A percentile compares a stretch with the other conserved stretches of the same genome.
These are phyloP conservation scores for Phytopythium boreale DNA, from an alignment of 352 stramenopile genomes.

Conservation along the genomic window DNA sequence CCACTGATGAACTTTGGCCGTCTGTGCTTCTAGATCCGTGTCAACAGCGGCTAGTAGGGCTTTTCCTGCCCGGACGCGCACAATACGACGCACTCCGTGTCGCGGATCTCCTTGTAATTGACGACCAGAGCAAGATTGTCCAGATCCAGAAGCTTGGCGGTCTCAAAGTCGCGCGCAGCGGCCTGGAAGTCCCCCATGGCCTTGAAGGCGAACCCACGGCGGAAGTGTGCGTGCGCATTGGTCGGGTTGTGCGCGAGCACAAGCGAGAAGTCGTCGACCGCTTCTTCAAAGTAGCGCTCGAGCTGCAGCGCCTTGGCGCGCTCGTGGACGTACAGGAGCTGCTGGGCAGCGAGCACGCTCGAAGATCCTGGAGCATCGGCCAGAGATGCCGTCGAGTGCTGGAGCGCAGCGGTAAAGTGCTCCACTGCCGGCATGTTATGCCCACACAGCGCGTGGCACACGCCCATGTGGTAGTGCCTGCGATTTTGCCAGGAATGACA, in stretches of 20 bases:
- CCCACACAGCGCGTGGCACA: slow-evolving; percentile 48
- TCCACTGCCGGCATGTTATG: slow-evolving; percentile 65
- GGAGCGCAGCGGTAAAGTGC: slow-evolving; percentile 48
- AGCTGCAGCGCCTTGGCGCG: slow-evolving; percentile 76
- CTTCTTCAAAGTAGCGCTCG: slow-evolving; percentile 64
- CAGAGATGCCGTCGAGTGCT: slow-evolving; percentile 16
- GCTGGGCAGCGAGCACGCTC: neutral
- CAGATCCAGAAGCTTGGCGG: slow-evolving; percentile 57
- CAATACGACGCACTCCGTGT: slow-evolving; percentile 69
- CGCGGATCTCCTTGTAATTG: slow-evolving; percentile 76
- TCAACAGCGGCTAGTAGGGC: slow-evolving; percentile 15
- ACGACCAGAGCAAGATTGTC: slow-evolving; percentile 66
- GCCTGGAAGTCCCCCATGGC: slow-evolving; percentile 48
- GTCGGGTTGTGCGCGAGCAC: slow-evolving; percentile 69
- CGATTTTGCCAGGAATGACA: neutral
- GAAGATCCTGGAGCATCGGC: neutral
- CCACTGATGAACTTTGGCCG: too few relatives aligned
- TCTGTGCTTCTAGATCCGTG: neutral
- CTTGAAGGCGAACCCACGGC: slow-evolving; percentile 74
- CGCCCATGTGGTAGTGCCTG: slow-evolving; percentile 73
- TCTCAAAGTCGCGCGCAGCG: slow-evolving; percentile 70
- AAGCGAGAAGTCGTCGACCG: slow-evolving; percentile 67
- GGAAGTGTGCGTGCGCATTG: slow-evolving; percentile 83
- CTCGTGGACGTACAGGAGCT: slow-evolving; percentile 61
- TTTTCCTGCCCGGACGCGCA: slow-evolving; percentile 67